Percentiles rank a stretch among this genome's conserved stretches.
phyloP scores from a whole-genome alignment of 805 yeast species.

The Metschnikowia cerradonensis region DNA sequence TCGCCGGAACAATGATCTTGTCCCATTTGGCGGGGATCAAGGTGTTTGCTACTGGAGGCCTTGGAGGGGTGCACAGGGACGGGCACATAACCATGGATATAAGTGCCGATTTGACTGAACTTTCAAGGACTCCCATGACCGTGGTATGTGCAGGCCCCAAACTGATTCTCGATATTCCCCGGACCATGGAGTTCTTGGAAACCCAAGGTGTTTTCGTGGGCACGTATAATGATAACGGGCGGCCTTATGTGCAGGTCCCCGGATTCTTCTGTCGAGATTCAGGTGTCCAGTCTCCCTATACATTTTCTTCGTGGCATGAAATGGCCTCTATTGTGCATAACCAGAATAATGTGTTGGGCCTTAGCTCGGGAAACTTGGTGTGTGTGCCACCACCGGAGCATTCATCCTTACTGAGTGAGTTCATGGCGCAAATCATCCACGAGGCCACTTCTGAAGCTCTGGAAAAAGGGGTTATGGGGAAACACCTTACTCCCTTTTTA shows the following conservation, averaged over 20 bases:
- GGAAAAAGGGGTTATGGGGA: constrained; percentile 54
- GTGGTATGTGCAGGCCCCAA: constrained; percentile 95
- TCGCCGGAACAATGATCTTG: constrained; percentile 82
- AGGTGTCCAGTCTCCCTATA: constrained; percentile 67
- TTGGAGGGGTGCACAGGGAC: constrained; percentile 87
- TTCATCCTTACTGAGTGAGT: constrained; percentile 50
- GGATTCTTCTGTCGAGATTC: constrained; percentile 81
- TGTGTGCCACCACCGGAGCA: constrained; percentile 79
- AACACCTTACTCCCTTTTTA: constrained; percentile 75
- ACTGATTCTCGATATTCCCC: constrained; percentile 72
- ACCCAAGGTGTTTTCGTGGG: constrained; percentile 88
- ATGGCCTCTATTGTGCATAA: constrained; percentile 62
- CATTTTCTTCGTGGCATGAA: constrained; percentile 46
- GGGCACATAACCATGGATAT: constrained; percentile 74
- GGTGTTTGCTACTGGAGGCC: constrained; percentile 90
- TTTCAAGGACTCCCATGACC: constrained; percentile 76
- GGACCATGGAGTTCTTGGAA: constrained; percentile 82
- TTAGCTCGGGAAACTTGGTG: constrained; percentile 67
- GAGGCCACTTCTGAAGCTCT: constrained; percentile 57
- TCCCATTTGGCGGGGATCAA: constrained; percentile 71
- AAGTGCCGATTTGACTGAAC: constrained; percentile 83
- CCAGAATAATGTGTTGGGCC: constrained; percentile 41
- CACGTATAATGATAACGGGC: constrained; percentile 53
- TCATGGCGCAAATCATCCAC: constrained; percentile 54
- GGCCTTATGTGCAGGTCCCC: constrained; percentile 50